Percentiles rank a stretch among this genome's conserved stretches.
Evolutionary conservation across 768 basidiomycete species (phyloP).

Genomic region (Suillus brevipes): DNA sequence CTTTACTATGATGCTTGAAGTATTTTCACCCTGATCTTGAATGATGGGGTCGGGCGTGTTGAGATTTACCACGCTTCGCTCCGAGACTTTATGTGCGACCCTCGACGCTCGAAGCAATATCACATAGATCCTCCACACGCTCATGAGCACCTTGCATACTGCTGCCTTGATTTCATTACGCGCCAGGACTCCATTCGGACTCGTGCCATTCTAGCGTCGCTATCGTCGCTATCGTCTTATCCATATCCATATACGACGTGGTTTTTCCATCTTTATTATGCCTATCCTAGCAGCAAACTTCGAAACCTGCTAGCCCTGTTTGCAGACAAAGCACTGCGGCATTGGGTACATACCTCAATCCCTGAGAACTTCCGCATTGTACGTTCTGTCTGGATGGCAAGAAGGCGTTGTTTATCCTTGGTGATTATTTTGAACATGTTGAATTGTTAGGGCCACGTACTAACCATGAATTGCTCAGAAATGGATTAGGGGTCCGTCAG

Average conservation of each 20-base stretch:
- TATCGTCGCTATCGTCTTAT: neutral
- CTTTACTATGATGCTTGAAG: neutral
- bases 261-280: neutral
- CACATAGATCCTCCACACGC: neutral
- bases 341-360: neutral
- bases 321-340: neutral
- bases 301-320: neutral
- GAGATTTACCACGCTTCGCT: constrained; percentile 4
- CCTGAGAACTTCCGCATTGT: neutral
- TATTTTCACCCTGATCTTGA: constrained; percentile 1
- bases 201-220: neutral
- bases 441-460: neutral
- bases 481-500: neutral
- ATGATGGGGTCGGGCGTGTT: neutral
- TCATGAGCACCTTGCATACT: neutral
- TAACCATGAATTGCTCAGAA: neutral
- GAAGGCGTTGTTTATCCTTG: constrained; percentile 12
- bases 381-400: neutral
- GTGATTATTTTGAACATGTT: constrained; percentile 12
- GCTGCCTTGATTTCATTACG: neutral
- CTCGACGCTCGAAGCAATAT: constrained; percentile 2
- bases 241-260: neutral
- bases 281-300: neutral
- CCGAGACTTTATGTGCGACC: neutral
- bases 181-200: neutral